Evolutionary conservation across 1,284 basidiomycete genomes (phyloP), one percentile per base, ranked within the genome.

Genomic region (Sanghuangporus sanghuang): DNA sequence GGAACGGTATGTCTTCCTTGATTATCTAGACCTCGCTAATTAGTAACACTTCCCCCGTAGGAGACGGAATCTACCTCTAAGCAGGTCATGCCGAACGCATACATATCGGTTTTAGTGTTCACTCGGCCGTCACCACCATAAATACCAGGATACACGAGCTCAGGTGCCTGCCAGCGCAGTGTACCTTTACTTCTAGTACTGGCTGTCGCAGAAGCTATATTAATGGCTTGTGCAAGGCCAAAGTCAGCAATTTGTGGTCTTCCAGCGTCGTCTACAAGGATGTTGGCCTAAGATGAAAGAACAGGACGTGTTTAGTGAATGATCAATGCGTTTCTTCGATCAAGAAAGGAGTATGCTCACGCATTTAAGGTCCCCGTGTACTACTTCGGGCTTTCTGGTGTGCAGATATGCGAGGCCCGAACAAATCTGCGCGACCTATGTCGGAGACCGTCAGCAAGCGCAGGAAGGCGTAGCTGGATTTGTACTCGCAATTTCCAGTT

Each of bases 91-190:
- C 40, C 40, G 16, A 42, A 42, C 16, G 40, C 40, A 42, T 42
- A 42, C 9, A 42, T 16, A 42, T 42, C 16, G 6, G 56, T 57
- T 4, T 23, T 44, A 3, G 16, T 27, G 11, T 21, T 39, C 7
- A n/a, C 16, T 9, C 40, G 40, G 9, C 38, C 36, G 14, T 39
- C 11, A 38, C 14, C 16, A 14, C 23, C 16, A 38, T 21, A 57
- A 16, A 16, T 36, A 40, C 5, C 36, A 18, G 46, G 21, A 27
- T 6, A 16, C 6, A 59, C n/a, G 3, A 59, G 44, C 42, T 59
- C 58, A 11, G 58, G 58, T 8, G 58, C 58, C 50, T 59, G 40
- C 58, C 58, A 59, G 14, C 40, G 40, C 6, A 59, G 18, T 1
- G 44, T 32, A 14, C 58, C 58, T 7, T 59, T 16, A 14, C 4